These are phyloP conservation scores for Ophiorrhiza pumila DNA, from an alignment of 257 asterid species.

Conservation along the genomic window DNA sequence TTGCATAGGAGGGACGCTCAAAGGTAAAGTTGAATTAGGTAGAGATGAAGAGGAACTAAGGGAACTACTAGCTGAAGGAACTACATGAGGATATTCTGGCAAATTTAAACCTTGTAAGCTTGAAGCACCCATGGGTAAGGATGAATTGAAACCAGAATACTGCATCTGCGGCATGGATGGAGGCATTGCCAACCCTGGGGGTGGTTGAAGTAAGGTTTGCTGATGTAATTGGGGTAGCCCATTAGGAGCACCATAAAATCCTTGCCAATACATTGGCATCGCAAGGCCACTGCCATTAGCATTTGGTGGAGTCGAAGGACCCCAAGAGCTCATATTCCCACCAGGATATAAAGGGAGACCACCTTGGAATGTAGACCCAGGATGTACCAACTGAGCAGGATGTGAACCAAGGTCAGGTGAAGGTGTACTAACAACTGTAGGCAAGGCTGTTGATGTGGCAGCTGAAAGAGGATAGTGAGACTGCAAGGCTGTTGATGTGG, in stretches of 20 bases:
- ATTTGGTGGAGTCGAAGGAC: slow-evolving; percentile 61
- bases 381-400: slow-evolving; percentile 61
- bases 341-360: slow-evolving; percentile 88
- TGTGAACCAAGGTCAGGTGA: slow-evolving; percentile 54
- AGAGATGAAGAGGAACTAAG: slow-evolving; percentile 44
- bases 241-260: slow-evolving; percentile 79
- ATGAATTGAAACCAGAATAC: slow-evolving; percentile 56
- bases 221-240: slow-evolving; percentile 76
- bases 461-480: slow-evolving; percentile 63
- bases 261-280: slow-evolving; percentile 97
- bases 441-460: slow-evolving; percentile 54
- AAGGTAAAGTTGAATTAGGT: slow-evolving; percentile 49
- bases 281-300: slow-evolving; percentile 62
- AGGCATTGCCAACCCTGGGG: slow-evolving; percentile 68
- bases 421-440: slow-evolving; percentile 55
- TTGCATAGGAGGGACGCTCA: slow-evolving; percentile 49
- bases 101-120: slow-evolving; percentile 47
- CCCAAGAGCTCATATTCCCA: slow-evolving; percentile 85
- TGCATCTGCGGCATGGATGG: slow-evolving; percentile 85
- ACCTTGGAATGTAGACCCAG: slow-evolving; percentile 58
- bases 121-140: slow-evolving; percentile 48
- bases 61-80: slow-evolving; percentile 40
- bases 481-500: slow-evolving; percentile 59
- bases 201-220: slow-evolving; percentile 79
- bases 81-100: slow-evolving; percentile 50